Evolutionary conservation across 176 grass and related monocot species (phyloP).

Genomic region (Themeda triandra): DNA sequence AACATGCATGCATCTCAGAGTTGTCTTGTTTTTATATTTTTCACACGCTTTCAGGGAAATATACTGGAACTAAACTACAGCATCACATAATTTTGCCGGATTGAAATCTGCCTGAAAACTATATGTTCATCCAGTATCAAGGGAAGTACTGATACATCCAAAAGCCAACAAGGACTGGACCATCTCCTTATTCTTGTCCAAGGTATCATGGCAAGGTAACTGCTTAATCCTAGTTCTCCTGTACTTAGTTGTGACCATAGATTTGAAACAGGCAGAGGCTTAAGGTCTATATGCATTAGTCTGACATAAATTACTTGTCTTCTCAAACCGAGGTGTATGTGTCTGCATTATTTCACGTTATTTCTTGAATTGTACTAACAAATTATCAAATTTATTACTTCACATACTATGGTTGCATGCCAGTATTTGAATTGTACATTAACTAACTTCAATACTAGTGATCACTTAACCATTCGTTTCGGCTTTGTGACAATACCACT

Average conservation of each 20-base stretch:
- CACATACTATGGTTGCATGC: too few species aligned
- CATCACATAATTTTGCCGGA: neutral
- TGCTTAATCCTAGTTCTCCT: neutral
- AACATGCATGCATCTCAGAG: neutral
- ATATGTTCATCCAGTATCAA: neutral
- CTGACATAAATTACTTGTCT: neutral
- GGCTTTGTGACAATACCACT: too few species aligned
- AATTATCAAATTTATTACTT: too few species aligned
- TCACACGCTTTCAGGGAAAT: neutral
- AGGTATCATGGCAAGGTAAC: slow-evolving; percentile 84
- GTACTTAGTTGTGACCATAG: neutral
- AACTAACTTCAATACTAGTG: too few species aligned
- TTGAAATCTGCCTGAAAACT: neutral
- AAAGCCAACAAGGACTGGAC: slow-evolving; percentile 52
- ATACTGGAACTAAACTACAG: neutral
- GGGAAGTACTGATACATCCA: slow-evolving; percentile 14
- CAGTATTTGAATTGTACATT: too few species aligned
- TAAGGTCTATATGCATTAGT: neutral
- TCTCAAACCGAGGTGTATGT: neutral
- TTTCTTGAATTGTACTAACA: slow-evolving; percentile 1
- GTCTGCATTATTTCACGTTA: neutral
- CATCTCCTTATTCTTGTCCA: slow-evolving; percentile 92
- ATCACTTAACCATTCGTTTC: too few species aligned
- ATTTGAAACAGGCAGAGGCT: neutral
- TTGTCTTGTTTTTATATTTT: neutral